A percentile compares a stretch with the other conserved stretches of the same genome.
Evolutionary conservation across 345 rosid species (phyloP).

Genomic region (Eucalyptus regnans): DNA sequence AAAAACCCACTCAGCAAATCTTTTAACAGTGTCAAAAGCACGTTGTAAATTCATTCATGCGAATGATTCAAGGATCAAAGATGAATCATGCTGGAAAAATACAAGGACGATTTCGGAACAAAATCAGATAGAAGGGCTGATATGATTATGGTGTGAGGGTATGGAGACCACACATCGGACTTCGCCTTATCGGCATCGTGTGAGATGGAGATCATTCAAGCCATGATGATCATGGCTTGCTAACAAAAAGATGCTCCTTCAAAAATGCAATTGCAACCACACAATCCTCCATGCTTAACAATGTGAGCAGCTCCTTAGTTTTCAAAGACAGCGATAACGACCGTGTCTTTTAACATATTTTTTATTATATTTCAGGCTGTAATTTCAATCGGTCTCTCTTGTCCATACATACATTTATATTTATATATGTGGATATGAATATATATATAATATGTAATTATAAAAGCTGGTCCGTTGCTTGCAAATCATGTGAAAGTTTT

Average conservation of each 20-base stretch:
- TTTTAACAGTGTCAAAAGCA: not conserved
- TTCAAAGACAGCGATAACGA: not conserved
- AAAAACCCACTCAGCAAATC: not conserved
- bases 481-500: not conserved
- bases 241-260: not conserved
- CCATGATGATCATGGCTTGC: not conserved
- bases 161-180: not conserved
- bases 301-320: not conserved
- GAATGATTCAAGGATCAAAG: not conserved
- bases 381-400: not conserved
- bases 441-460: not conserved
- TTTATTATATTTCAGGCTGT: not conserved
- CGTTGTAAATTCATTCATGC: not conserved
- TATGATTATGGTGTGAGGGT: not conserved
- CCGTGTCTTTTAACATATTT: not conserved
- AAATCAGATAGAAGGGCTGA: not conserved
- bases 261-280: not conserved
- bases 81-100: not conserved
- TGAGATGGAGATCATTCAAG: not conserved
- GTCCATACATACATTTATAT: not conserved
- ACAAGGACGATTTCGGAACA: not conserved
- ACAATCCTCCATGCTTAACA: not conserved
- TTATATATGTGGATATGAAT: not conserved
- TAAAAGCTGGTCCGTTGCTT: not conserved
- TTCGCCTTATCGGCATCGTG: not conserved